These are phyloP conservation scores for Penicillium sp. DNA, from an alignment of 2,329 filamentous ascomycete genomes.

Conservation along the genomic window DNA sequence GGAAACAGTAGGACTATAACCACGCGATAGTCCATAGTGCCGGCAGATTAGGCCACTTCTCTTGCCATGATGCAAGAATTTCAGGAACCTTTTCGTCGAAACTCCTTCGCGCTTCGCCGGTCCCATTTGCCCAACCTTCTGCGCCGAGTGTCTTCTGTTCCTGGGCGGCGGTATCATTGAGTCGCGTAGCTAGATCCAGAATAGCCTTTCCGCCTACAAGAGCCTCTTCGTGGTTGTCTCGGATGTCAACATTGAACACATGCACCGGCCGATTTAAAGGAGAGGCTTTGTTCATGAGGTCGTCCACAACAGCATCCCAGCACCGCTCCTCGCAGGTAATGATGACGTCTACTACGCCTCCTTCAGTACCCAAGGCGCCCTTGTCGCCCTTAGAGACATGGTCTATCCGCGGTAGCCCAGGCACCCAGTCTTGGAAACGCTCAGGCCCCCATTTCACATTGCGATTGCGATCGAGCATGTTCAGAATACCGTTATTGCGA, in stretches of 20 bases:
- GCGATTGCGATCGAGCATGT: slow-evolving; percentile 93
- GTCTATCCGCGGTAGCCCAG: slow-evolving; percentile 81
- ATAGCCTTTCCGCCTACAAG: slow-evolving; percentile 89
- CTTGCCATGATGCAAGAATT: slow-evolving; percentile 90
- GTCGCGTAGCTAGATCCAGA: slow-evolving; percentile 81
- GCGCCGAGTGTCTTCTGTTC: slow-evolving; percentile 72
- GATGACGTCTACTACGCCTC: slow-evolving; percentile 88
- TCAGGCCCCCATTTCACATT: slow-evolving; percentile 94
- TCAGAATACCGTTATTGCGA: slow-evolving; percentile 87
- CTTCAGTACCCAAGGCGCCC: slow-evolving; percentile 81
- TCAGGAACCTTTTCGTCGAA: slow-evolving; percentile 96
- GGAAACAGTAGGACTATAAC: slow-evolving; percentile 62
- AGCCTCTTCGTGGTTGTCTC: slow-evolving; percentile 97
- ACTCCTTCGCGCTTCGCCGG: slow-evolving; percentile 68
- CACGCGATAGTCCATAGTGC: slow-evolving; percentile 94
- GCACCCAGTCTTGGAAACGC: slow-evolving; percentile 95
- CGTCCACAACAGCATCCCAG: slow-evolving; percentile 97
- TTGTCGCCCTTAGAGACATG: slow-evolving; percentile 71
- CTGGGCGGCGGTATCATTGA: slow-evolving; percentile 80
- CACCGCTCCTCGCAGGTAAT: slow-evolving; percentile 98
- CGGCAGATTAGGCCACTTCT: slow-evolving; percentile 88
- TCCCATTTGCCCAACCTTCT: slow-evolving; percentile 71
- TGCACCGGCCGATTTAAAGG: slow-evolving; percentile 92
- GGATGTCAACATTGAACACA: slow-evolving; percentile 98
- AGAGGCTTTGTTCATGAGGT: slow-evolving; percentile 82